phyloP scores from a whole-genome alignment of 139 green algal species.

The Micractinium sp. region DNA sequence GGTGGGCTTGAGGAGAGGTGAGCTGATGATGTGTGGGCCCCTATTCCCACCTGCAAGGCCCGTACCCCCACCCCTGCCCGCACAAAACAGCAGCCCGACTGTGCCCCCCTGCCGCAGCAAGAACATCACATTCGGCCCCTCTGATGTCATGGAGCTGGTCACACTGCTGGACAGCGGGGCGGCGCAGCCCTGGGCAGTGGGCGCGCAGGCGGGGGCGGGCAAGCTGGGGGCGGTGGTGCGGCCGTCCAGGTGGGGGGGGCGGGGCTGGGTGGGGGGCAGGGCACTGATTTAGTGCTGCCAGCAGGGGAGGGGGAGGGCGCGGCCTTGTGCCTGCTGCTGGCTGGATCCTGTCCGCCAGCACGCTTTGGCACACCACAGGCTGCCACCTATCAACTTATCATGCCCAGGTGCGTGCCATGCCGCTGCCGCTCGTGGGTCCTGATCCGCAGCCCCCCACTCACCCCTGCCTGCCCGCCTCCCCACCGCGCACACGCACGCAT shows the following conservation, averaged over 20 bases:
- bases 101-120: constrained; percentile 54
- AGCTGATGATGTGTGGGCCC: too few relatives aligned
- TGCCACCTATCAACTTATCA: too few relatives aligned
- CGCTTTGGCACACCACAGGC: too few relatives aligned
- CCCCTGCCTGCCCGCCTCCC: background rate
- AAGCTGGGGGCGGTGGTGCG: constrained; percentile 2
- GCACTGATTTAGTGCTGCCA: background rate
- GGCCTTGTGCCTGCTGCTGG: too few relatives aligned
- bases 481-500: too few relatives aligned
- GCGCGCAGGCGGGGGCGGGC: background rate
- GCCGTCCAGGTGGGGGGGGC: constrained; percentile 18
- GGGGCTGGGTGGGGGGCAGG: background rate
- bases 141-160: constrained; percentile 75
- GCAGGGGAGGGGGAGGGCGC: background rate
- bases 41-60: too few relatives aligned
- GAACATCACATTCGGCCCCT: constrained; percentile 64
- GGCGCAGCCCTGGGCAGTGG: constrained; percentile 14
- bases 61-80: background rate
- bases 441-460: background rate
- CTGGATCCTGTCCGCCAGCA: too few relatives aligned
- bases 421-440: too few relatives aligned
- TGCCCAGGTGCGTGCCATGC: too few relatives aligned
- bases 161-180: constrained; percentile 42
- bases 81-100: background rate
- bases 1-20: too few relatives aligned